Evolutionary conservation across 2,329 filamentous ascomycete species (phyloP).

Genomic region (Neopestalotiopsis sp.): DNA sequence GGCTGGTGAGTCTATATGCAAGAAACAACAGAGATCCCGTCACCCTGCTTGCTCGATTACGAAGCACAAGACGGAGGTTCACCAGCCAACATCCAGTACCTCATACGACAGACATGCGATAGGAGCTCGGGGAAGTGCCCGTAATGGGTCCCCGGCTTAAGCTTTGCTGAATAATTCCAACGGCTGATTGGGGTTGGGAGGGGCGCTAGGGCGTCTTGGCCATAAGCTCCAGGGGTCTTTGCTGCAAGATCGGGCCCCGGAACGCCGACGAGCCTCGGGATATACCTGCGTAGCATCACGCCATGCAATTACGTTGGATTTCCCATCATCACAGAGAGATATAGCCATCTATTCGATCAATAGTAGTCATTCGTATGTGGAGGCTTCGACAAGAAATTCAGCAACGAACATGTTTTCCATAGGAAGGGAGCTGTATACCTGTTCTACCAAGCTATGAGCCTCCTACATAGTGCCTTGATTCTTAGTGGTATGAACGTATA

Average conservation of each 20-base stretch:
- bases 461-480: background rate
- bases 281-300: background rate
- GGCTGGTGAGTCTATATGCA: background rate
- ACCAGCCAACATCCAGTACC: constrained; percentile 1
- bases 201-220: constrained; percentile 8
- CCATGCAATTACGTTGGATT: background rate
- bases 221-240: constrained; percentile 1
- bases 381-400: too few species aligned
- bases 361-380: background rate
- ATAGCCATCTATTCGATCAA: background rate
- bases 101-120: constrained; percentile 23
- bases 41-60: background rate
- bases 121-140: constrained; percentile 17
- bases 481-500: background rate
- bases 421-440: background rate
- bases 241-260: background rate
- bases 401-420: too few species aligned
- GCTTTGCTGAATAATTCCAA: constrained; percentile 22
- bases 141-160: background rate
- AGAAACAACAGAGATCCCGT: background rate
- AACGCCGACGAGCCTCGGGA: constrained; percentile 2
- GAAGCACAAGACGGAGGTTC: background rate
- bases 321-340: background rate
- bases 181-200: constrained; percentile 16
- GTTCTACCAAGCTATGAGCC: background rate